Percentiles rank a stretch among this genome's conserved stretches.
Evolutionary conservation across 1,139 yeast species (phyloP).

Genomic region (Zygoascus hellenicus): DNA sequence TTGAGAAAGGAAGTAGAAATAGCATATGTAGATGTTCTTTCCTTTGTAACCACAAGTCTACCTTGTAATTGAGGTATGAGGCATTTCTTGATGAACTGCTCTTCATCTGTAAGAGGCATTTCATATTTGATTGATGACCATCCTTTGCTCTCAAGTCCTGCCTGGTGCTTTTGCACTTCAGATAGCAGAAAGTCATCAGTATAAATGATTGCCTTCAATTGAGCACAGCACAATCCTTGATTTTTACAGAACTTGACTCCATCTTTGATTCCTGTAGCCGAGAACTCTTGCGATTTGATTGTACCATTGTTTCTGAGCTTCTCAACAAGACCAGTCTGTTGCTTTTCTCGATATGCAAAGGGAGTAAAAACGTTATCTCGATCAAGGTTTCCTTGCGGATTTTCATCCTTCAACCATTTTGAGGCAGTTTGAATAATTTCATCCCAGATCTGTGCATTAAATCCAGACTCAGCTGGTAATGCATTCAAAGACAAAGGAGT

Average conservation of each 20-base stretch:
- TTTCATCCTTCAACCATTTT: slow-evolving; percentile 7
- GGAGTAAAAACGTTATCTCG: slow-evolving; percentile 16
- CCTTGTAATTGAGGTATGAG: slow-evolving; percentile 4
- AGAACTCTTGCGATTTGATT: slow-evolving; percentile 6
- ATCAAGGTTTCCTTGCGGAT: slow-evolving; percentile 16
- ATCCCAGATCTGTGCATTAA: slow-evolving; percentile 10
- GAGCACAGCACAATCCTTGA: neutral
- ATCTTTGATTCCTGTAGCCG: slow-evolving; percentile 2
- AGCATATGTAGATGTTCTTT: slow-evolving; percentile 1
- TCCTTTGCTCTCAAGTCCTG: neutral
- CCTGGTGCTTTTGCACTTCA: slow-evolving; percentile 2
- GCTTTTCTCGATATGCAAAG: slow-evolving; percentile 9
- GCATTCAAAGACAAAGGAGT: slow-evolving; percentile 7
- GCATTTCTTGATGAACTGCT: slow-evolving; percentile 3
- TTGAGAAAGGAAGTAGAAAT: neutral
- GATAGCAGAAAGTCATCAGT: neutral
- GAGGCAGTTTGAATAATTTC: slow-evolving; percentile 4
- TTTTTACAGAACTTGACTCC: neutral
- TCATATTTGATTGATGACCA: slow-evolving; percentile 6
- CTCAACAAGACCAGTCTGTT: slow-evolving; percentile 7
- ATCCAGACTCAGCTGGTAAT: slow-evolving; percentile 6
- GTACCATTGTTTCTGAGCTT: slow-evolving; percentile 14
- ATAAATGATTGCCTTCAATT: neutral
- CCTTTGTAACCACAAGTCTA: neutral
- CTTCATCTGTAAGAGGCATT: slow-evolving; percentile 7